Base-by-base conservation (phyloP, 1,139 yeast species). In the Wickerhamomyces sp. region DNA sequence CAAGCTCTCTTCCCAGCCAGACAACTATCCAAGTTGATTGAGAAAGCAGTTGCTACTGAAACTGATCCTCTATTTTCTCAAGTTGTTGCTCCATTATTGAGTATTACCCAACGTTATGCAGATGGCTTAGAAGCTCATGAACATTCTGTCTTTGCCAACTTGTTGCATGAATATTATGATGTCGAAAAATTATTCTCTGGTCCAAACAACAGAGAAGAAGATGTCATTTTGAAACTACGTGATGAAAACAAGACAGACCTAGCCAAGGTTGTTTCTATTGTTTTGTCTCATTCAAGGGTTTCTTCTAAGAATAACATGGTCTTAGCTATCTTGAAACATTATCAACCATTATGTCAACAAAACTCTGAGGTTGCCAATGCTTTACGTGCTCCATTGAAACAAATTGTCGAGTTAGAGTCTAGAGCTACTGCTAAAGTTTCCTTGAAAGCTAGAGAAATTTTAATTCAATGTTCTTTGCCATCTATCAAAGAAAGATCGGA, bases 401-500 rank as follows among this genome's bases (percentile, higher is more conserved):
- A 79, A 50, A 73, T 94, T 57, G 96, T 90, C 46, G 94, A 87
- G 64, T 76, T 93, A 56, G 98, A 91, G 60, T 77, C 93, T 35
- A 84, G 96, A 64, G 80, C 88, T 14, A 82, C 96, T 41, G 93
- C 95, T 33, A 93, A 91, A 74, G 97, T 93, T 45, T 88, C 96
- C n/a, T 76, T 93, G 62, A 90, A 89, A 67, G 97, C 97, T 1
- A 83, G 98, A 66, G 99, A 94, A 70, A 86, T 93, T 53, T 79
- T 93, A 61, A 93, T 93, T 59, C 96, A 91, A 73, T 91, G 97
- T 65, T 89, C 98, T 37, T 76, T 93, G 68, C 99, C 99, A 40
- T 90, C 98, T 7, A 84, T 90, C 54, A 84, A 87, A 67, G 99
- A 93, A 71, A 84, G 99, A 71, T 85, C 96, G 27, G 97, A 91